phyloP scores from a whole-genome alignment of 495 filamentous ascomycete genomes.

The Saxispiralis lemnorum region DNA sequence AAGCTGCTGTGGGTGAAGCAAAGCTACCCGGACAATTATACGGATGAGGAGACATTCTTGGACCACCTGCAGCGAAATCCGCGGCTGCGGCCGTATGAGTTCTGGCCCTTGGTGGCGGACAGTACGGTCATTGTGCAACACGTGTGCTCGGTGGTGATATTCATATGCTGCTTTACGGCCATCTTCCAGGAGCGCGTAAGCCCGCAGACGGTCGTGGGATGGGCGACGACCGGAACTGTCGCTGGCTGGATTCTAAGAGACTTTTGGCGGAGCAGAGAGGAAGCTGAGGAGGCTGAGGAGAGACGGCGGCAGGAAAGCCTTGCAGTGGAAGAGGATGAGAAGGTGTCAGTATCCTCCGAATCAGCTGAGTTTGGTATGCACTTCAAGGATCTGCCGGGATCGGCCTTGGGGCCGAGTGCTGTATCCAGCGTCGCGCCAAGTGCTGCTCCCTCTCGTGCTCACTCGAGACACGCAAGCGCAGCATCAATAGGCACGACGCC shows the following conservation, averaged over 20 bases:
- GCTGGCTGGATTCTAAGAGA: constrained; percentile 87
- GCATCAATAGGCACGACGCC: constrained; percentile 1
- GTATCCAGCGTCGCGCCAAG: background rate
- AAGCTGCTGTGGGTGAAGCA: constrained; percentile 97
- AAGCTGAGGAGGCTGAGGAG: constrained; percentile 26
- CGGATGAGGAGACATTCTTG: constrained; percentile 86
- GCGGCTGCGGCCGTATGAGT: constrained; percentile 84
- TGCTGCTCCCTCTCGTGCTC: background rate
- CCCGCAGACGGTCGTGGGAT: constrained; percentile 70
- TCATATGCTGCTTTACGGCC: constrained; percentile 79
- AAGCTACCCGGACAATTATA: constrained; percentile 95
- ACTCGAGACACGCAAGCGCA: constrained; percentile 11
- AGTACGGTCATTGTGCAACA: constrained; percentile 95
- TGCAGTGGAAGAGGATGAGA: constrained; percentile 20
- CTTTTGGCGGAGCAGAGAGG: constrained; percentile 53
- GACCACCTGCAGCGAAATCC: constrained; percentile 93
- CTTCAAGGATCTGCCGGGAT: constrained; percentile 1
- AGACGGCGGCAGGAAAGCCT: constrained; percentile 21
- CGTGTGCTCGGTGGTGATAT: constrained; percentile 82
- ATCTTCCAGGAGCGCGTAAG: constrained; percentile 74
- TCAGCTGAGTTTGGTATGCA: constrained; percentile 5
- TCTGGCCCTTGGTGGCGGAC: constrained; percentile 90
- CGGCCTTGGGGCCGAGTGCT: background rate
- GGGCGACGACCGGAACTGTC: constrained; percentile 65
- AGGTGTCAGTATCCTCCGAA: constrained; percentile 1